phyloP scores from a whole-genome alignment of 495 filamentous ascomycete genomes.

The Aspergillus cristatus region DNA sequence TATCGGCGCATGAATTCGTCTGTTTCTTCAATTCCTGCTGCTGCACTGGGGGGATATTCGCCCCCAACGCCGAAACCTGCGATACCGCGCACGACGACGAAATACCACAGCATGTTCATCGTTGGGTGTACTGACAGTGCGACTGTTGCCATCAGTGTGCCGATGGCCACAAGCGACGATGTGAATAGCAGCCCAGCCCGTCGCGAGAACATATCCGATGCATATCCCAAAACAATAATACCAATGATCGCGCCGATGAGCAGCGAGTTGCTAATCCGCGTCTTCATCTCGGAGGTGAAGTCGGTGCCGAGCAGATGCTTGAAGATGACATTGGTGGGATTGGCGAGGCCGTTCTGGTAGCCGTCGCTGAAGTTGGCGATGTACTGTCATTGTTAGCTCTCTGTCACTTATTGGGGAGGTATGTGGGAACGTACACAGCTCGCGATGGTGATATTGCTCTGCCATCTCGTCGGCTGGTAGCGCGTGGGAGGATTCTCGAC shows the following conservation, averaged over 20 bases:
- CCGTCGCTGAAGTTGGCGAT: conserved; percentile 33
- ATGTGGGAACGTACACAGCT: too few species aligned
- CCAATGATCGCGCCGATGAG: conserved; percentile 30
- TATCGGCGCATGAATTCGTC: conserved; percentile 19
- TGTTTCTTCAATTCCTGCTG: conserved; percentile 25
- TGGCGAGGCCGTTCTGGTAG: conserved; percentile 24
- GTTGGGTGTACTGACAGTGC: conserved; percentile 22
- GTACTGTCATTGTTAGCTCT: conserved; percentile 14
- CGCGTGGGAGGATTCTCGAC: not conserved
- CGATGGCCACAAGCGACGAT: conserved; percentile 21
- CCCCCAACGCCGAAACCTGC: conserved; percentile 26
- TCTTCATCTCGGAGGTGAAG: conserved; percentile 27
- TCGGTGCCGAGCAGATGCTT: conserved; percentile 18
- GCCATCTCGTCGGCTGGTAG: conserved; percentile 13
- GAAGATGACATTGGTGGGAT: conserved; percentile 32
- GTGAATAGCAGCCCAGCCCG: conserved; percentile 23
- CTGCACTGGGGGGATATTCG: conserved; percentile 27
- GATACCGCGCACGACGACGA: conserved; percentile 24
- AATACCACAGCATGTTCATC: conserved; percentile 28
- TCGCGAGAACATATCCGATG: conserved; percentile 25
- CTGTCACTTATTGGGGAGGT: too few species aligned
- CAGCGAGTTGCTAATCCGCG: conserved; percentile 25
- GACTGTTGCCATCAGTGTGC: conserved; percentile 27
- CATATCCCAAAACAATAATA: conserved; percentile 21
- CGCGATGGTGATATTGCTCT: too few species aligned